phyloP scores from a whole-genome alignment of 176 grass and related monocot species.

The Elymus sibiricus region DNA sequence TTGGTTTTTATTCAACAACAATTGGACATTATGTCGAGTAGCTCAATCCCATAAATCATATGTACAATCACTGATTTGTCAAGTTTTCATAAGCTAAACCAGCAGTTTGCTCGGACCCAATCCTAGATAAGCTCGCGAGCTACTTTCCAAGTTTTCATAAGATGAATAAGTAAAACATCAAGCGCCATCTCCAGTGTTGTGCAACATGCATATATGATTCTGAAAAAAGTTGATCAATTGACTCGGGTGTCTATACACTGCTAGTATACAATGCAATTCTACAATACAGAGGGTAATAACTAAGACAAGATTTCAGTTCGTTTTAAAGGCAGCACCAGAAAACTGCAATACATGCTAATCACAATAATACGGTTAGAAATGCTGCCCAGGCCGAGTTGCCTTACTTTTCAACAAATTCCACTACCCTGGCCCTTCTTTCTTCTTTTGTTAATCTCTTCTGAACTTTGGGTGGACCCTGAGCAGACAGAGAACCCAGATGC shows the following conservation, averaged over 20 bases:
- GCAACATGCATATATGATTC: not conserved
- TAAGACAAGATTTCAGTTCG: not conserved
- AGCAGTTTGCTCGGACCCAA: not conserved
- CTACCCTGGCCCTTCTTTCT: constrained; percentile 25
- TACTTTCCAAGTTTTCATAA: no score
- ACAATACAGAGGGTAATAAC: not conserved
- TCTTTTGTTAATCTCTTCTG: constrained; percentile 27
- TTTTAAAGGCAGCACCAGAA: not conserved
- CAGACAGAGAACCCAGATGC: constrained; percentile 12
- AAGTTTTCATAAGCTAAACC: not conserved
- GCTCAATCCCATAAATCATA: not conserved
- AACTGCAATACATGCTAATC: not conserved
- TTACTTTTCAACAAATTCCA: constrained; percentile 5
- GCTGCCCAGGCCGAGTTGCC: not conserved
- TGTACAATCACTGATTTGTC: not conserved
- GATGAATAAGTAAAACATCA: no score
- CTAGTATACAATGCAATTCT: not conserved
- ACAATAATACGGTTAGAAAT: not conserved
- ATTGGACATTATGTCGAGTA: not conserved
- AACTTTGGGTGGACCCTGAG: constrained; percentile 9
- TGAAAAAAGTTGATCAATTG: not conserved
- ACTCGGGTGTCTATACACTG: not conserved
- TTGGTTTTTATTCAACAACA: not conserved
- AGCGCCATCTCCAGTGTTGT: no score
- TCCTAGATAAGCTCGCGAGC: not conserved